Evolutionary conservation across 1,139 yeast species (phyloP), one percentile per base, ranked within the genome.

Genomic region (Wickerhamomyces sp.): DNA sequence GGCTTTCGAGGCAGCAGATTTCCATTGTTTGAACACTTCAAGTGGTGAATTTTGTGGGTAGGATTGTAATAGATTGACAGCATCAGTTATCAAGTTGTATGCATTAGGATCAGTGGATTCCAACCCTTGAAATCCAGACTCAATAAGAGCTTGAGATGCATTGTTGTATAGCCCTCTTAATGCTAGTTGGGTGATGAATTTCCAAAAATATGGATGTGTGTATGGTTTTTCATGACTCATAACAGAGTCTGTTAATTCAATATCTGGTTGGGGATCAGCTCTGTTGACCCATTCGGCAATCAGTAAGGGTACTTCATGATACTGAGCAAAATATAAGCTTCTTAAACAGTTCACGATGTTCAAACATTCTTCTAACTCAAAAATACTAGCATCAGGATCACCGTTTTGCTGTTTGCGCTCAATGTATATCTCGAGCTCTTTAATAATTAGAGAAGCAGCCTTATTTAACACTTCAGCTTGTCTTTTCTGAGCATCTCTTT

Each of bases 131-230:
- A 62, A 78, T 23, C 68, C 44, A 10, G 59, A 58, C 15, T 67
- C 67, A 37, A 62, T 66, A 42, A 75, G 67, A 7, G 76, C 79
- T 47, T 67, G 72, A 3, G 72, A 63, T 1, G 87, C 83, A 49
- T 79, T 81, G 1, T 67, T 63, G 48, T 81, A 74, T 41, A 81
- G 65, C 0, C 95, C 95, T 59, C 95, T 72, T 4, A 78, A 58
- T 1, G 84, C 59, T 39, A 83, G 62, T 54, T 78, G 83, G 46
- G 76, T 73, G 34, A 87, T 51, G 47, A 79, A 75, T 31, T 70
- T 74, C 94, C 94, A 88, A 57, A 84, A 87, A 37, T 66, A 67
- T 1, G 78, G 73, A 53, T 78, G 85, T 39, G 66, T 62, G 53
- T 73, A 79, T 3, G 86, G 82, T 37, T 65, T 66, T 7, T 72